These are phyloP conservation scores for Yamadazyma takamatsuzukensis DNA, from an alignment of 805 yeast species.

Conservation along the genomic window DNA sequence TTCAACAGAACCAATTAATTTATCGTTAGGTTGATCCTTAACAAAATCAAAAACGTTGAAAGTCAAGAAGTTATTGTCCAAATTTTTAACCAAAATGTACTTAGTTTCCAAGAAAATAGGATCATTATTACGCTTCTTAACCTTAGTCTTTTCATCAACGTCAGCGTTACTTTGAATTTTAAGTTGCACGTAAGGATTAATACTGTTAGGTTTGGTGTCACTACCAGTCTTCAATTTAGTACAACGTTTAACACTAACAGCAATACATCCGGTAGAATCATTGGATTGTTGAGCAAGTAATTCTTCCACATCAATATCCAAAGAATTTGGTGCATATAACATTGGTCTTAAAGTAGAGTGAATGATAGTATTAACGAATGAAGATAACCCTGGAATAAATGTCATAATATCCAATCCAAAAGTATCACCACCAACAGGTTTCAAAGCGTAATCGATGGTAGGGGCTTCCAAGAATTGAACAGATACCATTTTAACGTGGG, in stretches of 20 bases:
- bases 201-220: conserved; percentile 34
- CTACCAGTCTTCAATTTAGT: conserved; percentile 41
- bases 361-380: conserved; percentile 66
- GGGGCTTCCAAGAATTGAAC: conserved; percentile 77
- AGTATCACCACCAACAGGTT: conserved; percentile 89
- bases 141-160: conserved; percentile 51
- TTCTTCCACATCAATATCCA: conserved; percentile 73
- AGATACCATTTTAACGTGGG: conserved; percentile 73
- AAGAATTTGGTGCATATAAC: conserved; percentile 78
- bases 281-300: conserved; percentile 58
- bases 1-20: conserved; percentile 42
- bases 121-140: conserved; percentile 50
- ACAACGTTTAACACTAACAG: conserved; percentile 57
- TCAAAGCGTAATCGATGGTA: conserved; percentile 70
- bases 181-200: conserved; percentile 56
- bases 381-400: conserved; percentile 72
- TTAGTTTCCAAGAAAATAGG: conserved; percentile 70
- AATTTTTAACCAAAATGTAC: conserved; percentile 51
- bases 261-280: conserved; percentile 68
- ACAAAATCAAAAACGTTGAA: conserved; percentile 53
- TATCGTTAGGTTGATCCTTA: conserved; percentile 53
- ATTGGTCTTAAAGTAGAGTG: conserved; percentile 71
- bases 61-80: conserved; percentile 52
- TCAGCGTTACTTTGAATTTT: conserved; percentile 36
- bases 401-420: conserved; percentile 83